phyloP scores from a whole-genome alignment of 169 alveolate species.

The Babesia gibsoni region DNA sequence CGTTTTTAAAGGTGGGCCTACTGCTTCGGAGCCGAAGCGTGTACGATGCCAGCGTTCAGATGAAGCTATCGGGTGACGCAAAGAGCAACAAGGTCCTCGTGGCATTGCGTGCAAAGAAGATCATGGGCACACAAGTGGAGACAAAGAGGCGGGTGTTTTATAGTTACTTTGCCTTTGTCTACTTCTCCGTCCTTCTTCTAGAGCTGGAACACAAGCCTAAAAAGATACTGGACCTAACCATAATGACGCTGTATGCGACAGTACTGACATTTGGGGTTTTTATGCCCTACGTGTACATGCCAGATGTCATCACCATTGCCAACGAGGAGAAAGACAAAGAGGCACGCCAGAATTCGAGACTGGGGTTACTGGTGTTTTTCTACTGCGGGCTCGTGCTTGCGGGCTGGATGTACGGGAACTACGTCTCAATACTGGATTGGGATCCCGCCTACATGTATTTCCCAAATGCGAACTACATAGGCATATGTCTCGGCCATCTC shows the following conservation, averaged over 20 bases:
- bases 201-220: conserved; percentile 9
- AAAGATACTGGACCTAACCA: background rate
- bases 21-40: too few species aligned
- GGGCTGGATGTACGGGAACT: conserved; percentile 57
- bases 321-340: background rate
- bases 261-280: conserved; percentile 2
- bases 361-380: background rate
- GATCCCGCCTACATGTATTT: conserved; percentile 25
- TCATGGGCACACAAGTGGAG: background rate
- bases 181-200: conserved; percentile 15
- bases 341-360: background rate
- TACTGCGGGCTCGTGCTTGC: background rate
- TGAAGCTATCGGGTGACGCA: too few species aligned
- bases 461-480: conserved; percentile 30
- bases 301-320: background rate
- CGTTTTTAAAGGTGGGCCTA: too few species aligned
- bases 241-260: background rate
- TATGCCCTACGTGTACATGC: conserved; percentile 24
- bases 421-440: conserved; percentile 56
- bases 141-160: background rate
- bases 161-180: background rate
- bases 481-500: conserved; percentile 41
- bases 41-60: too few species aligned
- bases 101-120: background rate
- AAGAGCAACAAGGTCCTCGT: background rate